A percentile compares a stretch with the other conserved stretches of the same genome.
phyloP scores from a whole-genome alignment of 345 rosid species.

The Hibiscus mutabilis region DNA sequence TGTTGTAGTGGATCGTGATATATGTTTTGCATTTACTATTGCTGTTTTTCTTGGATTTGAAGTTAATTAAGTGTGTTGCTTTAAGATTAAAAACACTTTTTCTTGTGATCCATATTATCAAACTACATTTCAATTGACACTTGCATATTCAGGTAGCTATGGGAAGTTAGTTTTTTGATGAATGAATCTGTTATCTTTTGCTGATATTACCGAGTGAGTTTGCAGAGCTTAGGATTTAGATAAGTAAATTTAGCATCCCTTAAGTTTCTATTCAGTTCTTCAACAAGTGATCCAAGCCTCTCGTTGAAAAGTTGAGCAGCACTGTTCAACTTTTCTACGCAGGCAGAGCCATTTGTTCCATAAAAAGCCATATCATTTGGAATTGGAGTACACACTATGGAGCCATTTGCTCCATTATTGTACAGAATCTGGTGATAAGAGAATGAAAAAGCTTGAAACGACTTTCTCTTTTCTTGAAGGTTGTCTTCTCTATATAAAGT shows the following conservation, averaged over 20 bases:
- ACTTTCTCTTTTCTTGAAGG: no score
- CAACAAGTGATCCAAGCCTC: conserved; percentile 23
- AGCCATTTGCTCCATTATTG: no score
- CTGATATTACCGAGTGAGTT: background rate
- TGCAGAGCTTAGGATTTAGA: conserved; percentile 9
- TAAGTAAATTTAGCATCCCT: conserved; percentile 24
- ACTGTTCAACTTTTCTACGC: conserved; percentile 16
- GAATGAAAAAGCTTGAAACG: no score
- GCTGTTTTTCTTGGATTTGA: background rate
- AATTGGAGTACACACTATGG: no score
- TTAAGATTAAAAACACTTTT: no score
- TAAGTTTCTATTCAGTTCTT: conserved; percentile 19
- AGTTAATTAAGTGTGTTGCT: background rate
- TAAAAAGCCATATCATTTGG: conserved; percentile 14
- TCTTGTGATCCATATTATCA: background rate
- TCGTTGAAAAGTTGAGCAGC: conserved; percentile 26
- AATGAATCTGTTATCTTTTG: no score
- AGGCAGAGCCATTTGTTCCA: conserved; percentile 22
- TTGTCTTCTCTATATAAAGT: no score
- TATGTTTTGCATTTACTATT: background rate
- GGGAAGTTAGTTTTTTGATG: no score
- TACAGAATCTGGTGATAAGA: no score
- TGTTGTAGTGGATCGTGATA: background rate
- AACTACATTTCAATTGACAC: background rate
- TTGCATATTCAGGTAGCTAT: no score